Evolutionary conservation across 805 yeast genomes (phyloP).

Genomic region (Jamesozyma gamospora): DNA sequence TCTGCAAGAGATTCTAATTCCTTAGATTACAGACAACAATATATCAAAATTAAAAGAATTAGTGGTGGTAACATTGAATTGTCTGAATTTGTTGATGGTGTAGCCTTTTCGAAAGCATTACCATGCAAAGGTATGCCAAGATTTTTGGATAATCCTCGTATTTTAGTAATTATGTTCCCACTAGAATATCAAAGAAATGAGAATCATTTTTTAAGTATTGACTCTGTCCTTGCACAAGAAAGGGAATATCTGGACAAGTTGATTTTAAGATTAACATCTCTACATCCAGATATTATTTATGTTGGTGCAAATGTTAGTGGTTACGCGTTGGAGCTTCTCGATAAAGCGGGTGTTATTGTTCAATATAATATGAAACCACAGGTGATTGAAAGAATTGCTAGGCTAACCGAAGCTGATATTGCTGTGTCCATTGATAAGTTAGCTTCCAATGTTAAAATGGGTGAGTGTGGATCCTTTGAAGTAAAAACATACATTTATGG

Average conservation of each 20-base stretch:
- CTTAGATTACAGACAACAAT: slow-evolving; percentile 70
- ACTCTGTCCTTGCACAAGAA: slow-evolving; percentile 81
- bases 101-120: slow-evolving; percentile 72
- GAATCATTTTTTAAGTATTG: slow-evolving; percentile 71
- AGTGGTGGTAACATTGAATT: slow-evolving; percentile 62
- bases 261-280: slow-evolving; percentile 64
- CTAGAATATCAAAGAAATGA: slow-evolving; percentile 72
- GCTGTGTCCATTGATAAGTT: slow-evolving; percentile 78
- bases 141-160: slow-evolving; percentile 53
- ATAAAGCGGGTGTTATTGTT: slow-evolving; percentile 70
- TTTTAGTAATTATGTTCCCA: slow-evolving; percentile 80
- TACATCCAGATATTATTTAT: slow-evolving; percentile 70
- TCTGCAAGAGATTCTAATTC: slow-evolving; percentile 57
- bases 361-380: slow-evolving; percentile 72
- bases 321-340: slow-evolving; percentile 60
- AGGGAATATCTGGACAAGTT: slow-evolving; percentile 72
- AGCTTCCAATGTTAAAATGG: slow-evolving; percentile 61
- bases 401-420: slow-evolving; percentile 75
- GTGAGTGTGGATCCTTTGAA: slow-evolving; percentile 63
- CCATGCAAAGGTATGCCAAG: slow-evolving; percentile 75
- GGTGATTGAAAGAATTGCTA: slow-evolving; percentile 66
- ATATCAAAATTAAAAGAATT: slow-evolving; percentile 75
- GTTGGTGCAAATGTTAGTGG: slow-evolving; percentile 78
- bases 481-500: slow-evolving; percentile 55
- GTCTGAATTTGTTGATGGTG: slow-evolving; percentile 60